These are phyloP conservation scores for Saturnispora ahearnii DNA, from an alignment of 805 yeast genomes.

Conservation along the genomic window DNA sequence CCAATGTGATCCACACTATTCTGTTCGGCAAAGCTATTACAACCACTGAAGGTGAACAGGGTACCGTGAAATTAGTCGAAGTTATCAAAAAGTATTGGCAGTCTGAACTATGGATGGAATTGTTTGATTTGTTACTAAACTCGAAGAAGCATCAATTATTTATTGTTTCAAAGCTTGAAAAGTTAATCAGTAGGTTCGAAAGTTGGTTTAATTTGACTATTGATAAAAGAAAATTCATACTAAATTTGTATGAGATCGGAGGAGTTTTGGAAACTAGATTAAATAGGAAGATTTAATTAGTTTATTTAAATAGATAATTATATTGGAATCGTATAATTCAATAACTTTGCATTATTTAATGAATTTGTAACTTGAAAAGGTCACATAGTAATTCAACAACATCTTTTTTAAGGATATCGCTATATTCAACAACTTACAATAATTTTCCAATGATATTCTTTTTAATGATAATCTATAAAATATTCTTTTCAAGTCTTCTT, in stretches of 20 bases:
- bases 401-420: too few relatives aligned
- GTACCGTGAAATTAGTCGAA: slow-evolving; percentile 29
- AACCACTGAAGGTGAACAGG: slow-evolving; percentile 18
- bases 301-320: neutral
- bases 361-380: too few relatives aligned
- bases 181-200: slow-evolving; percentile 10
- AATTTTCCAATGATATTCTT: neutral
- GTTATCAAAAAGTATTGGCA: slow-evolving; percentile 71
- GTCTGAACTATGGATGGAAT: slow-evolving; percentile 54
- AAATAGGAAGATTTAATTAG: slow-evolving; percentile 1
- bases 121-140: slow-evolving; percentile 58
- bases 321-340: neutral
- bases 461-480: neutral
- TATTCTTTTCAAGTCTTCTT: neutral
- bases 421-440: too few relatives aligned
- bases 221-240: slow-evolving; percentile 9
- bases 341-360: neutral
- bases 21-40: slow-evolving; percentile 61
- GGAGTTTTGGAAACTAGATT: slow-evolving; percentile 5
- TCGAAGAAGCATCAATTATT: slow-evolving; percentile 28
- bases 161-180: slow-evolving; percentile 3
- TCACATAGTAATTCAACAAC: too few relatives aligned
- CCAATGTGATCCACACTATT: slow-evolving; percentile 62
- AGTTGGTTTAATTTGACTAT: slow-evolving; percentile 15
- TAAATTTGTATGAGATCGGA: slow-evolving; percentile 9